Percentiles rank a stretch among this genome's conserved stretches.
Evolutionary conservation across 2,329 filamentous ascomycete genomes (phyloP).

Genomic region (Elsinoe arachidis): DNA sequence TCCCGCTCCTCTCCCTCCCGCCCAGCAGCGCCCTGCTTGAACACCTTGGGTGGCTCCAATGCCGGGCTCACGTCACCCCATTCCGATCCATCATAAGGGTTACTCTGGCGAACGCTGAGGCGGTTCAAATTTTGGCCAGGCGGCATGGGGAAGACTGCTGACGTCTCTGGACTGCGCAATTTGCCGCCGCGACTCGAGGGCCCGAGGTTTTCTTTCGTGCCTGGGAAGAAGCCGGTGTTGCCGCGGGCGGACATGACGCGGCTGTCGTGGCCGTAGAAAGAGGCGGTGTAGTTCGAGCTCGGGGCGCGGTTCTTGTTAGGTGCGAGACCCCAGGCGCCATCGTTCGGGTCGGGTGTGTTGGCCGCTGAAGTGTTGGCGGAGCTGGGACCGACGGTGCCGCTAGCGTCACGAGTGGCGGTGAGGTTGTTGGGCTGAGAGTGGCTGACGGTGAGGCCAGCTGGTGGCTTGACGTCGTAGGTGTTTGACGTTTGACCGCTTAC

Average conservation of each 20-base stretch:
- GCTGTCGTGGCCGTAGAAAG: slow-evolving; percentile 21
- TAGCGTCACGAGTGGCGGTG: slow-evolving; percentile 35
- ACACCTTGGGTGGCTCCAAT: slow-evolving; percentile 15
- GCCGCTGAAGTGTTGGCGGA: slow-evolving; percentile 28
- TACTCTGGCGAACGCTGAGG: background rate
- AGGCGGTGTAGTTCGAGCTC: slow-evolving; percentile 12
- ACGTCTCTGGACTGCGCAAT: background rate
- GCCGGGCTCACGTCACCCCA: slow-evolving; percentile 4
- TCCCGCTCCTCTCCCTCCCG: slow-evolving; percentile 3
- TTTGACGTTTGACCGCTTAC: background rate
- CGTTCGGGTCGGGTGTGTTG: slow-evolving; percentile 29
- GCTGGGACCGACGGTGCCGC: slow-evolving; percentile 31
- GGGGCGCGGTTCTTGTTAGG: slow-evolving; percentile 13
- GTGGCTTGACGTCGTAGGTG: slow-evolving; percentile 9
- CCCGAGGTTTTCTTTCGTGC: slow-evolving; percentile 23
- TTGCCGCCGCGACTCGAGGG: slow-evolving; percentile 15
- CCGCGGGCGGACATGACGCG: slow-evolving; percentile 31
- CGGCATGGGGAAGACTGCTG: slow-evolving; percentile 16
- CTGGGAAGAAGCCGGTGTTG: slow-evolving; percentile 44
- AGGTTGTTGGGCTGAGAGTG: slow-evolving; percentile 32
- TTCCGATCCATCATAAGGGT: slow-evolving; percentile 11
- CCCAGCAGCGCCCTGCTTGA: slow-evolving; percentile 14
- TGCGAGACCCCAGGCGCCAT: slow-evolving; percentile 3
- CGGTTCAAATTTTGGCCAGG: slow-evolving; percentile 13
- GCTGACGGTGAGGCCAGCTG: background rate